Conservation (phyloP, 768 basidiomycete genomes). For the Boletus rex-veris region DNA sequence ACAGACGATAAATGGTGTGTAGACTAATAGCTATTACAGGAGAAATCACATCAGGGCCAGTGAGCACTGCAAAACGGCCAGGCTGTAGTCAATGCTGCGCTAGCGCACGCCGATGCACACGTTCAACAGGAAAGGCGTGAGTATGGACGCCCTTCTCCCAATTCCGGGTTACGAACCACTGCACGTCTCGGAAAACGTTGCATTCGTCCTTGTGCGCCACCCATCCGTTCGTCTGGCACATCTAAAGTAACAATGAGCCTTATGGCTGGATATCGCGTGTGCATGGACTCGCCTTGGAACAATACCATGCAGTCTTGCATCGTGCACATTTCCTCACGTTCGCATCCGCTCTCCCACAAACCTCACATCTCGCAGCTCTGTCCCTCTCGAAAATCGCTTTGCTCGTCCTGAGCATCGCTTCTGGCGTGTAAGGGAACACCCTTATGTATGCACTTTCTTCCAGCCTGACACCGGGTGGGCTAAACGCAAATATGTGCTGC, state of each 20-base stretch:
- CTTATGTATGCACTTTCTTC: conserved; percentile 24
- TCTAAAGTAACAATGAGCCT: conserved; percentile 13
- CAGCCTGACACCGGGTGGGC: conserved; percentile 27
- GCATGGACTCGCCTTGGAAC: conserved; percentile 24
- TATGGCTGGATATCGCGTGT: background rate
- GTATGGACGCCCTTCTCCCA: conserved; percentile 20
- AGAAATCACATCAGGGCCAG: background rate
- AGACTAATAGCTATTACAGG: background rate
- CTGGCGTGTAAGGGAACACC: conserved; percentile 27
- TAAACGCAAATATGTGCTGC: conserved; percentile 29
- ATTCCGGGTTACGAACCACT: conserved; percentile 29
- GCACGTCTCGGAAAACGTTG: conserved; percentile 24
- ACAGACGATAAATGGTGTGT: conserved; percentile 1
- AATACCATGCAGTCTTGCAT: conserved; percentile 30
- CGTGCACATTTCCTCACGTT: conserved; percentile 24
- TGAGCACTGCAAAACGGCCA: background rate
- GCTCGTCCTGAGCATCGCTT: conserved; percentile 26
- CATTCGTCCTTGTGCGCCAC: conserved; percentile 22
- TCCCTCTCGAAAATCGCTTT: conserved; percentile 17
- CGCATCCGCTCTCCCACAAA: conserved; percentile 17
- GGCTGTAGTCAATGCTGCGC: conserved; percentile 5
- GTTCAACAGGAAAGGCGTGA: conserved; percentile 21
- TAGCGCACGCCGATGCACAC: conserved; percentile 13
- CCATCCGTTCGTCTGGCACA: conserved; percentile 25
- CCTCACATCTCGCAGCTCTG: conserved; percentile 21